Evolutionary conservation across 2,329 filamentous ascomycete species (phyloP), one percentile per base, ranked within the genome.

Genomic region (Talaromyces sp.): DNA sequence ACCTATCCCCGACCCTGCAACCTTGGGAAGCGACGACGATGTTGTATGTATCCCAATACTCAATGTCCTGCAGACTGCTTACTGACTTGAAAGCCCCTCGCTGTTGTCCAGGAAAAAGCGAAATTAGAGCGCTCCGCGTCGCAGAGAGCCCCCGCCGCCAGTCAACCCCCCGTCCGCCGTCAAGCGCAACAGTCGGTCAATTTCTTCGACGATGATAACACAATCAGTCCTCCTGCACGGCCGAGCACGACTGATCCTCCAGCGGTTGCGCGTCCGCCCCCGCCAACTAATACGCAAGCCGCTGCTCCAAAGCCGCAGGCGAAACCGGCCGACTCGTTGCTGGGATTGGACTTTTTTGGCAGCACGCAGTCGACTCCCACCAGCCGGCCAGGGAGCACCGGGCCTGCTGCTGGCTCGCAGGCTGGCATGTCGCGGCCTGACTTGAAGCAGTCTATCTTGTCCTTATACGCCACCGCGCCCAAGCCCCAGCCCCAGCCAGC

Each of bases 391-490:
- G 86, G 90, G 6, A 96, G 91, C 77, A 91, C 91, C 21, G 84
- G 88, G 4, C 86, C 88, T 19, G 84, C 87, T 13, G 78, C 84
- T 52, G 70, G 71, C 27, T 82, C 83, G 5, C 73, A 82, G 3
- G 80, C 80, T 19, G 82, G 83, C 13, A 87, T 90, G 67, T 96
- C 92, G 52, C 84, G 95, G 63, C 93, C 93, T 2, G 95, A 99
- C 72, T 80, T 99, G 62, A 99, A 99, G 77, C 93, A 97, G 75
- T 98, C 93, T 2, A 99, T 99, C 63, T 79, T 99, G 55, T 99
- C 95, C 8, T 83, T 99, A 17, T 99, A 99, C 72, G 91, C 93
- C 11, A 89, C 91, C 8, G 86, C 86, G 5, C 89, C 92, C 1
- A 89, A 91, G 70, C 86, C 90, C n/a, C 89, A 91, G 70, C 86